phyloP scores from a whole-genome alignment of 176 grass and related monocot genomes.

The Hordeum vulgare region MorexV3_pseudomolecules_assembly NC_058520.1:479521090-479521589 shows the following conservation, averaged over 20 bases:
- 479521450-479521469: neutral
- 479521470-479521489: neutral
- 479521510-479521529: neutral
- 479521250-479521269: neutral
- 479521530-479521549: neutral
- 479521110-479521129: neutral
- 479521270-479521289: no score
- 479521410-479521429: neutral
- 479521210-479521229: neutral
- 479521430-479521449: neutral
- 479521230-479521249: neutral
- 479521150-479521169: neutral
- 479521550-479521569: neutral
- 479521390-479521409: neutral
- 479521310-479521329: constrained; percentile 19
- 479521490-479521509: neutral
- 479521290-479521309: neutral
- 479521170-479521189: neutral
- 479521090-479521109: neutral
- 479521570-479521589: neutral
- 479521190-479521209: neutral
- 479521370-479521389: neutral
- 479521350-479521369: neutral
- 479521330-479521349: neutral
- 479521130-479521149: neutral